These are phyloP conservation scores for Akanthomyces uredinophilus DNA, from an alignment of 2,329 filamentous ascomycete species.

Conservation along the genomic window DNA sequence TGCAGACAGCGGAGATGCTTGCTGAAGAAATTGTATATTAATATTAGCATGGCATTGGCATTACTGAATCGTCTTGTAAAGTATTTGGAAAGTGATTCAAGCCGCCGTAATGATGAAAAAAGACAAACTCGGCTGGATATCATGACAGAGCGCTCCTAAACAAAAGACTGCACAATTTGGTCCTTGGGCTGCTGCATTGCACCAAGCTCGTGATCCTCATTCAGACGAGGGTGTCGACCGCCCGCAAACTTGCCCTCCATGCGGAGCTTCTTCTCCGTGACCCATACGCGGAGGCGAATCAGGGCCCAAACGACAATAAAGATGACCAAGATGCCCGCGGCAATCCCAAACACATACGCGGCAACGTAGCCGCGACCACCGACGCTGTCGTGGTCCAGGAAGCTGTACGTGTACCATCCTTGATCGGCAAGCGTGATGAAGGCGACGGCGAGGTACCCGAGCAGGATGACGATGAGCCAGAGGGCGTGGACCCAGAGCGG, in stretches of 20 bases:
- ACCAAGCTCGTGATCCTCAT: not conserved
- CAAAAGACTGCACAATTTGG: not conserved
- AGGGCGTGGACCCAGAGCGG: conserved; percentile 59
- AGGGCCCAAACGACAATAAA: conserved; percentile 47
- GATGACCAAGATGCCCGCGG: conserved; percentile 46
- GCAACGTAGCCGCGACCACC: conserved; percentile 47
- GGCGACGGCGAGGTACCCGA: conserved; percentile 66
- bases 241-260: conserved; percentile 38
- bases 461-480: conserved; percentile 64
- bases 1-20: not conserved
- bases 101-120: not conserved
- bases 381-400: conserved; percentile 61
- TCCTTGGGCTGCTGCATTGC: not conserved
- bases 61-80: not conserved
- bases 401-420: conserved; percentile 71
- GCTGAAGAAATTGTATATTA: conserved; percentile 2
- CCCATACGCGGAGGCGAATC: conserved; percentile 45
- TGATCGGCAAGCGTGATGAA: conserved; percentile 67
- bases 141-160: not conserved
- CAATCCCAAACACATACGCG: conserved; percentile 52
- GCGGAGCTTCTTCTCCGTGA: conserved; percentile 43
- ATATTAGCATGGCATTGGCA: not conserved
- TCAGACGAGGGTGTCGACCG: conserved; percentile 16
- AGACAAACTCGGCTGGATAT: not conserved
- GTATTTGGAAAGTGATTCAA: not conserved